Conservation (phyloP, 202 grass and related monocot species). For the Elaeis oleifera region DNA sequence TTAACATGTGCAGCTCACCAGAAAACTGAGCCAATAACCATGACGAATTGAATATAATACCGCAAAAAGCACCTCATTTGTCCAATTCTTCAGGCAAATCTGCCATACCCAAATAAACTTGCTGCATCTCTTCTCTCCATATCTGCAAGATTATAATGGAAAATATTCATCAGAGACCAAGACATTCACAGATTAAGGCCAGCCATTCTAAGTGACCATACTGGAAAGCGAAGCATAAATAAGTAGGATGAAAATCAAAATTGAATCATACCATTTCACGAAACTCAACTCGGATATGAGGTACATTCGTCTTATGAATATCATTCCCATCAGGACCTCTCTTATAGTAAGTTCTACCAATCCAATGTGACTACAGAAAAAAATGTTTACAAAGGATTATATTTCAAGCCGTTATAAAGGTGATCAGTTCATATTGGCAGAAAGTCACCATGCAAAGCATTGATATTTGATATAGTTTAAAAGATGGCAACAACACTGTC, state of each 20-base stretch:
- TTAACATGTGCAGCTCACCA: too few species aligned
- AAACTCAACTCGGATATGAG: slow-evolving; percentile 87
- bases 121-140: slow-evolving; percentile 90
- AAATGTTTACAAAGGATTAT: background rate
- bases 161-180: too few species aligned
- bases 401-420: too few species aligned
- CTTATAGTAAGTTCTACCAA: slow-evolving; percentile 79
- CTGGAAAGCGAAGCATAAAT: too few species aligned
- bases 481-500: too few species aligned
- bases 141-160: slow-evolving; percentile 34
- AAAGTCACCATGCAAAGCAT: too few species aligned
- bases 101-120: slow-evolving; percentile 53
- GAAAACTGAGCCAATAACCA: too few species aligned
- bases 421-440: too few species aligned
- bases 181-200: too few species aligned
- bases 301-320: slow-evolving; percentile 88
- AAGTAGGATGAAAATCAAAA: slow-evolving; percentile 4
- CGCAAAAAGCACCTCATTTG: slow-evolving; percentile 23
- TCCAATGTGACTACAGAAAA: slow-evolving; percentile 76
- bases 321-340: slow-evolving; percentile 80
- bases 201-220: too few species aligned
- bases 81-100: slow-evolving; percentile 57
- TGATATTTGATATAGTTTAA: too few species aligned
- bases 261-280: slow-evolving; percentile 55
- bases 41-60: too few species aligned